Evolutionary conservation across 768 basidiomycete genomes (phyloP), one percentile per base, ranked within the genome.

Genomic region (Ramaria sp.): DNA sequence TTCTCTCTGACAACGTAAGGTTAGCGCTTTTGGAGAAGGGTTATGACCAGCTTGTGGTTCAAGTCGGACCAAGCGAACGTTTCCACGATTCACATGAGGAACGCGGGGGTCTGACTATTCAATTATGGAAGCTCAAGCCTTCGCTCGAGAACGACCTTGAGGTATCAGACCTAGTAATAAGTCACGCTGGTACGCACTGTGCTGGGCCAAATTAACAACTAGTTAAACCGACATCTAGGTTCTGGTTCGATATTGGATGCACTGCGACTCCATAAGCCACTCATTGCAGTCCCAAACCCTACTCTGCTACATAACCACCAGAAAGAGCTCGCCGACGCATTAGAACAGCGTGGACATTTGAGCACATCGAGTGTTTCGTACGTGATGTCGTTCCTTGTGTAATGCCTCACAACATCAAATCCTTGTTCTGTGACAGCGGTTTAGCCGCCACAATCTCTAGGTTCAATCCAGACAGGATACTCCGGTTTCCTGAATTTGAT

Each of bases 181-280:
- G 91, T 63, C 95, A 98, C 76, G 95, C 92, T 66, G 95, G 95
- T 92, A 66, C 62, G 80, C 60, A 24, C 59, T 41, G 50, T 53
- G 50, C 10, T 45, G 57, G 54, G 31, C 60, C 47, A 52, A 12
- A n/a, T 38, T 12, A 4, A 6, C 33, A 12, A 19, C 9, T 2
- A 39, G 49, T 9, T 39, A 10, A 20, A 22, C 11, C 2, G 24
- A 42, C 19, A 33, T 46, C 22, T 58, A 97, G 95, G 95, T 53
- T 87, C 95, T 20, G 95, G 95, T 11, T 96, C 95, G 4, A 93
- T 98, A 64, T 77, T 98, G 31, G 90, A 95, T 46, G 90, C 84
- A 10, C 73, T 97, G 49, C 76, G 92, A 33, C 72, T 80, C 51
- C 75, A 77, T 48, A 91, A 87, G 64, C 78, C 81, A 7, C 73